Conservation (phyloP, 2,329 filamentous ascomycete species). For the Sclerotinia minor region DNA sequence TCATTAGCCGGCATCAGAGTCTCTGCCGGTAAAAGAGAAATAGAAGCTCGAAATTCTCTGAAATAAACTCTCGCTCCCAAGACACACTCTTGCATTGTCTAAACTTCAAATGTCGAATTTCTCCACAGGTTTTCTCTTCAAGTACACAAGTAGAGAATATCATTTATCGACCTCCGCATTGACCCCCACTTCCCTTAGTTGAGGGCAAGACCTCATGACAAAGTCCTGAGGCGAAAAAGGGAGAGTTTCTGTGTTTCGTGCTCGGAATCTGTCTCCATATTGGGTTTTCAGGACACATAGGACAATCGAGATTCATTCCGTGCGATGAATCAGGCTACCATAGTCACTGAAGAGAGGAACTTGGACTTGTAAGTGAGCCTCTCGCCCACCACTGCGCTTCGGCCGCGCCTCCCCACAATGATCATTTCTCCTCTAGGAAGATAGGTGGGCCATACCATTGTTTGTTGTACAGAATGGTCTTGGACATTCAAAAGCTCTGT, state of each 20-base stretch:
- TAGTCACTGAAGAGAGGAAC: too few species aligned
- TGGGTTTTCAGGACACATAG: too few species aligned
- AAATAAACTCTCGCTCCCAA: not conserved
- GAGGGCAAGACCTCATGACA: not conserved
- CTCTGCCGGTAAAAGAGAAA: not conserved
- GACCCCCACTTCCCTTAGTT: not conserved
- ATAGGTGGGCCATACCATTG: too few species aligned
- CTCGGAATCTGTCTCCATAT: too few species aligned
- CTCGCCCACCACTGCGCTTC: too few species aligned
- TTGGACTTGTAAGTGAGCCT: too few species aligned
- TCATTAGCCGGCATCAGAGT: not conserved
- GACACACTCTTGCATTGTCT: not conserved
- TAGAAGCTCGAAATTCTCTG: not conserved
- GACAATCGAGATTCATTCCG: too few species aligned
- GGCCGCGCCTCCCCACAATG: too few species aligned
- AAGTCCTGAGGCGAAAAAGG: not conserved
- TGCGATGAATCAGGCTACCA: too few species aligned
- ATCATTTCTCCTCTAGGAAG: too few species aligned
- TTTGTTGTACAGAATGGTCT: not conserved
- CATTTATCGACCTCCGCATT: not conserved
- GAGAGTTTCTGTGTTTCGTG: too few species aligned
- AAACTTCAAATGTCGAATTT: not conserved
- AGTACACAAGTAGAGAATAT: not conserved
- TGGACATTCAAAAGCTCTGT: not conserved
- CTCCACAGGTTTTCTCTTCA: not conserved